Base-by-base conservation (phyloP, 2,329 filamentous ascomycete species). In the Alternaria solani region DNA sequence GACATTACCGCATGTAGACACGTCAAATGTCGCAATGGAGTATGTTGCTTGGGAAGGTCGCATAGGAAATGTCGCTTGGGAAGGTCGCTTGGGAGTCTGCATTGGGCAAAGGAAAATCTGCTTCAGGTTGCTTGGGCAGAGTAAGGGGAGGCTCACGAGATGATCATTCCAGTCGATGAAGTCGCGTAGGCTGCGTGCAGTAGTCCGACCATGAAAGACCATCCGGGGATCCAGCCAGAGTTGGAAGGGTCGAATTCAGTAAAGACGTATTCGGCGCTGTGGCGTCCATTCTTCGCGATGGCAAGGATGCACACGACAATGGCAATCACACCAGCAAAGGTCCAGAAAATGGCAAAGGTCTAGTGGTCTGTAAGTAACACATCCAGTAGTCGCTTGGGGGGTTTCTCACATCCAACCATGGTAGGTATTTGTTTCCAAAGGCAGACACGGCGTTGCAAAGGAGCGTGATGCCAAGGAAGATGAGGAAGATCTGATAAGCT, bases 151-250 rank as follows among this genome's bases (percentile, higher is more conserved):
- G 71, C 87, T 83, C 80, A 89, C 87, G 88, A 90, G 74, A 92
- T 89, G 60, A 93, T 89, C 90, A 93, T 93, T 78, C 91, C 91
- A 0, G 89, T 92, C 16, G 89, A 90, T 4, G 89, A 92, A 14
- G 89, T 91, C 46, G 88, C 89, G 71, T 92, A 92, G 63, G 87
- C 90, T 51, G 88, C 89, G 69, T 91, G 89, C 20, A 92, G 81
- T 28, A 92, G 83, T 73, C 90, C 90, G 60, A 92, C 87, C 73
- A 86, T 88, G 80, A 91, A 92, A 4, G 89, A 89, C 89, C 89
- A 92, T 70, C 90, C 89, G 42, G 84, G 81, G 4, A 83, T 80
- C 89, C 90, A 93, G 59, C 90, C 90, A 4, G 89, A 91, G 61
- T 84, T 85, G 55, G 73, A 75, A 26, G 84, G 81, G 73, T 91